phyloP scores from a whole-genome alignment of 2,329 filamentous ascomycete genomes.

The Phyllosticta citribraziliensis region DNA sequence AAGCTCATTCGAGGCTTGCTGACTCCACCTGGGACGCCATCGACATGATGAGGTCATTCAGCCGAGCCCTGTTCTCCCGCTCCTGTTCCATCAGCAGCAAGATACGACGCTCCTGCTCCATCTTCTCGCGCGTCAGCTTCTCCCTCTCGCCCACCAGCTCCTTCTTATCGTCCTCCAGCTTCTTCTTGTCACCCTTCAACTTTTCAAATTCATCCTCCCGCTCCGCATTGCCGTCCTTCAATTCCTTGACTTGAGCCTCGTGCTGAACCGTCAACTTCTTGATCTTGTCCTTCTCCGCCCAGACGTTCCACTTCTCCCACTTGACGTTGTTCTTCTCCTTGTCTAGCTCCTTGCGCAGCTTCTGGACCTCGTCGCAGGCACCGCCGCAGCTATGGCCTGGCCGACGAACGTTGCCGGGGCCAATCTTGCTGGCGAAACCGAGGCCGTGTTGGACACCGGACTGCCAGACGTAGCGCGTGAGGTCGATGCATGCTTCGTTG shows the following conservation, averaged over 20 bases:
- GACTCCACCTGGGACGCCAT: too few relatives aligned
- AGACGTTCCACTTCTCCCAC: constrained; percentile 56
- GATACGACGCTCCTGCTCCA: constrained; percentile 13
- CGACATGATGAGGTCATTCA: too few relatives aligned
- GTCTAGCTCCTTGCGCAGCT: background rate
- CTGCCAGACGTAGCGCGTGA: background rate
- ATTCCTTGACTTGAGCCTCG: too few relatives aligned
- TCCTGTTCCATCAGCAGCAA: too few relatives aligned
- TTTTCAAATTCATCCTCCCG: too few relatives aligned
- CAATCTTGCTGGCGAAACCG: background rate
- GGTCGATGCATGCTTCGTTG: background rate
- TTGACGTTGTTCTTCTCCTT: background rate
- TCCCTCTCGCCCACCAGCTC: constrained; percentile 27
- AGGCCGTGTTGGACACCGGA: background rate
- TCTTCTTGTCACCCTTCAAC: constrained; percentile 22
- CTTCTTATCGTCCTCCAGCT: constrained; percentile 34
- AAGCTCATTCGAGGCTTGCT: too few relatives aligned
- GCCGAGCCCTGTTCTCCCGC: too few relatives aligned
- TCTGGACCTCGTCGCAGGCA: background rate
- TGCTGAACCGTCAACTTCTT: constrained; percentile 50
- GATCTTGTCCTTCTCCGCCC: constrained; percentile 76
- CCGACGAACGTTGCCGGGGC: background rate
- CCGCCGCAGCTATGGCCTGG: background rate
- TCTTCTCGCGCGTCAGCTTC: constrained; percentile 30
- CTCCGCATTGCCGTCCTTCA: too few relatives aligned